Evolutionary conservation across 352 stramenopile genomes (phyloP), one percentile per base, ranked within the genome.

Genomic region (Phytopythium delawarense): DNA sequence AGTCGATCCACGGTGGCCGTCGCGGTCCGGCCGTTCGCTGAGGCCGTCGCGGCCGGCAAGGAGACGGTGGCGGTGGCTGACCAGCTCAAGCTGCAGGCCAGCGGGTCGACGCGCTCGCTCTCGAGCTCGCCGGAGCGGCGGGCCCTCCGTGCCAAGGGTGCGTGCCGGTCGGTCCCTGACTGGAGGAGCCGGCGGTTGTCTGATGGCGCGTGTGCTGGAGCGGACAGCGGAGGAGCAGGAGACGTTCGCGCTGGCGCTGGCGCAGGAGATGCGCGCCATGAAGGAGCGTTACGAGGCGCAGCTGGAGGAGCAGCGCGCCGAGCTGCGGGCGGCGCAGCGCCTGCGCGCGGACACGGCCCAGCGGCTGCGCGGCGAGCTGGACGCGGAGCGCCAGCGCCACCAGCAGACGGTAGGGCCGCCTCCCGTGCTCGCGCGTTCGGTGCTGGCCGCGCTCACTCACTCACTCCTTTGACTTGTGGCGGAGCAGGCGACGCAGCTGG

Each of bases 231-330:
- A 90, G 56, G 81, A 90, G 25, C 78, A 86, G 20, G 82, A 92
- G 53, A 91, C 75, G 28, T 94, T 95, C 45, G 84, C 79, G 7
- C 59, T 88, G 13, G 81, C 84, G 34, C 64, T 91, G 21, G 72
- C 75, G 25, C 84, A 82, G 48, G 84, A 89, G 56, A 91, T 92
- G 74, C 65, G 75, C 1, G 67, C 63, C 28, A 92, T 88, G 75
- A 88, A 88, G 53, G 67, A 78, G 13, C 75, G 78, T 37, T 93
- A 89, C 60, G 81, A 91, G 61, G 51, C 18, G 20, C 73, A 94
- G 55, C 54, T 96, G 13, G 72, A 87, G n/a, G 71, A 85, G 12
- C 67, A 96, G n/a, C 65, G 76, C 21, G 66, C 70, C 5, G 84
- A 91, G 55, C 51, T 92, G 11, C 71, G 70, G 49, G 70, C 69